These are phyloP conservation scores for Sclerotinia glacialis DNA, from an alignment of 2,329 filamentous ascomycete species.

Conservation along the genomic window DNA sequence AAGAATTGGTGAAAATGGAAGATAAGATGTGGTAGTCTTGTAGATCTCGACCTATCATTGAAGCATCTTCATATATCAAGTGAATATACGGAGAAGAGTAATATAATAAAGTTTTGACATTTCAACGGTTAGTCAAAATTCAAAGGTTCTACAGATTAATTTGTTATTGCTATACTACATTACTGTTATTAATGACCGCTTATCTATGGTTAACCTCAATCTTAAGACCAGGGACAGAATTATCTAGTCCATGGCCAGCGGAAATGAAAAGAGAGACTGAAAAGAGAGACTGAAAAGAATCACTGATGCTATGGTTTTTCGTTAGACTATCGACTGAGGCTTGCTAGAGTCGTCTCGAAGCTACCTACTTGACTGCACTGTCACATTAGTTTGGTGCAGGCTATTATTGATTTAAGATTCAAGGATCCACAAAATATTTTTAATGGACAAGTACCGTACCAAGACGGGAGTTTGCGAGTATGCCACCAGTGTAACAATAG, in stretches of 20 bases:
- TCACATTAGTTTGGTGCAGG: background rate
- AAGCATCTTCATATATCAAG: slow-evolving; percentile 1
- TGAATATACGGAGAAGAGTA: too few species aligned
- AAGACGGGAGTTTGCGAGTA: slow-evolving; percentile 7
- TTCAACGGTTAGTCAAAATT: too few species aligned
- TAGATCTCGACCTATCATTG: background rate
- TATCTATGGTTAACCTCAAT: background rate
- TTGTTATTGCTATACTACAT: background rate
- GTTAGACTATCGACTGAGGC: slow-evolving; percentile 7
- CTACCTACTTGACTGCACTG: background rate
- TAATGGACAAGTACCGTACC: background rate
- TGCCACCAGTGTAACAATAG: background rate
- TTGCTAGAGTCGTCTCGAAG: background rate
- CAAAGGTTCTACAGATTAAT: background rate
- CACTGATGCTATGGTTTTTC: background rate
- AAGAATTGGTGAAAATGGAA: background rate
- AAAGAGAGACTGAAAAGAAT: background rate
- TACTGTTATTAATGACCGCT: background rate
- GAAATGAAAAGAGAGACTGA: background rate
- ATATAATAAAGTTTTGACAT: background rate
- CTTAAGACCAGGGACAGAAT: background rate
- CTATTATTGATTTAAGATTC: background rate
- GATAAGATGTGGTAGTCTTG: background rate
- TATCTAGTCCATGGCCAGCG: background rate
- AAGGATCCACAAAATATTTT: background rate